Percentiles rank a stretch among this genome's conserved stretches.
Evolutionary conservation across 371 early-diverging fungal genomes (phyloP).

Genomic region (Dichotomocladium elegans): DNA sequence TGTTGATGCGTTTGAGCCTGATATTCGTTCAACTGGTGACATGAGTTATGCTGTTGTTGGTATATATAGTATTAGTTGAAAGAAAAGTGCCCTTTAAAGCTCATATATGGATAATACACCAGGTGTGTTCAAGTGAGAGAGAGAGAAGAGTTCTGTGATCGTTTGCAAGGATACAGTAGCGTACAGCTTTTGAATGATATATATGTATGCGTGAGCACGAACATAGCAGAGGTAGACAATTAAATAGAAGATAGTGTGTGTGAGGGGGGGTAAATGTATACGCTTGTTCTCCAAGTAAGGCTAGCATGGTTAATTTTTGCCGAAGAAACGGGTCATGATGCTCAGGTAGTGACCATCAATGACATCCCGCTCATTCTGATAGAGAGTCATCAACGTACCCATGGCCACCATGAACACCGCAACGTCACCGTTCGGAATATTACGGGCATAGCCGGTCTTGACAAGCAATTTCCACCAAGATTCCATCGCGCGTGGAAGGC

Average conservation of each 20-base stretch:
- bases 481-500: slow-evolving; percentile 78
- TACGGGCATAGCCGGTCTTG: slow-evolving; percentile 41
- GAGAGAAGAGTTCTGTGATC: no score
- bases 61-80: no score
- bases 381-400: slow-evolving; percentile 80
- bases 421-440: slow-evolving; percentile 52
- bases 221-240: background rate
- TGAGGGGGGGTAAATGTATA: background rate
- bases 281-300: background rate
- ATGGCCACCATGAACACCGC: slow-evolving; percentile 69
- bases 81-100: no score
- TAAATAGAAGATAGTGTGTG: background rate
- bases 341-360: slow-evolving; percentile 72
- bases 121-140: no score
- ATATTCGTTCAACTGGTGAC: no score
- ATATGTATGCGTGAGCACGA: no score
- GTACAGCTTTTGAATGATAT: no score
- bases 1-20: no score
- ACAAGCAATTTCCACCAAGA: slow-evolving; percentile 61
- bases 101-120: no score
- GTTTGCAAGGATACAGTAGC: no score
- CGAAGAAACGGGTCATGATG: slow-evolving; percentile 80
- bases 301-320: slow-evolving; percentile 66
- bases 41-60: no score
- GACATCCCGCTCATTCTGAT: slow-evolving; percentile 73